Conservation (phyloP, 73 alveolate species). For the Uronychia setigera region DNA sequence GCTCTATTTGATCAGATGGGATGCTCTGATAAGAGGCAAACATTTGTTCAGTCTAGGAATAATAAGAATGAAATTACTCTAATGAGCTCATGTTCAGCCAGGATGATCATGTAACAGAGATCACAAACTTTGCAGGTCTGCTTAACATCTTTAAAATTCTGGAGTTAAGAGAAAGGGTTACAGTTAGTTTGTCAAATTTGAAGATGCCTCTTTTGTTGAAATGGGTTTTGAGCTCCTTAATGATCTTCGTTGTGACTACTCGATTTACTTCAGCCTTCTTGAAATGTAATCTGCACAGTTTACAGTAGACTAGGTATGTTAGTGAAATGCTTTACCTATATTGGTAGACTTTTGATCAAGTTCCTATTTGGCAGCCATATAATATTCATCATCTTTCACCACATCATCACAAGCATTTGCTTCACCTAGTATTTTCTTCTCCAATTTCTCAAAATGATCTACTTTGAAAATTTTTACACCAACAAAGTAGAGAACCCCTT, state of each 20-base stretch:
- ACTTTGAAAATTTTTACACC: conserved; percentile 44
- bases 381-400: neutral
- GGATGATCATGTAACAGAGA: conserved; percentile 57
- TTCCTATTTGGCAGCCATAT: neutral
- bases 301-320: conserved; percentile 19
- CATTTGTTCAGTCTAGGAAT: neutral
- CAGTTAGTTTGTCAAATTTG: conserved; percentile 39
- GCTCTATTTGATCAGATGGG: neutral
- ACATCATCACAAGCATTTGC: neutral
- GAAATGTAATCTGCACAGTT: conserved; percentile 41
- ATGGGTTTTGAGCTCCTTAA: conserved; percentile 35
- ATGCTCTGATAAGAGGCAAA: neutral
- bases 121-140: conserved; percentile 59
- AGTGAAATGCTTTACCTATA: conserved; percentile 4
- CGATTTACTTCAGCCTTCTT: conserved; percentile 27
- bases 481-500: conserved; percentile 22
- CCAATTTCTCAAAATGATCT: conserved; percentile 17
- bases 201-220: conserved; percentile 60
- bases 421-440: conserved; percentile 2
- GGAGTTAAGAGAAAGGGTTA: conserved; percentile 3
- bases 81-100: conserved; percentile 61
- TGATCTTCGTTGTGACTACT: conserved; percentile 54
- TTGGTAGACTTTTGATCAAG: neutral
- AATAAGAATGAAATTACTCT: neutral
- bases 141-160: conserved; percentile 38